phyloP scores from a whole-genome alignment of 192 early-diverging fungal genomes.

The Rhizophagus sp. region DNA sequence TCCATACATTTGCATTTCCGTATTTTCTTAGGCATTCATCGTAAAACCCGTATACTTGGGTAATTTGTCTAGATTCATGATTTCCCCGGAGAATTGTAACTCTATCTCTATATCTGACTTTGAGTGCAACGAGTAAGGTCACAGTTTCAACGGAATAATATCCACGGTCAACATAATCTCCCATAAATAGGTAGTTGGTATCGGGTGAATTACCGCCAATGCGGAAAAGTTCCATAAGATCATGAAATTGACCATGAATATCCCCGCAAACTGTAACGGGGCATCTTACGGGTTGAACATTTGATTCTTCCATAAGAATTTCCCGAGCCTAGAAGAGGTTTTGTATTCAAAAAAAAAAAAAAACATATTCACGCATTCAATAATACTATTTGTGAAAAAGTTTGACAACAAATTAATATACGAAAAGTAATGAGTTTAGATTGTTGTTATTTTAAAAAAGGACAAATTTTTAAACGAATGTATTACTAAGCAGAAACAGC shows the following conservation, averaged over 20 bases:
- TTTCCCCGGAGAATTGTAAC: slow-evolving; percentile 98
- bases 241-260: slow-evolving; percentile 99
- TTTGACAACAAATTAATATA: background rate
- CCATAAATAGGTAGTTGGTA: slow-evolving; percentile 99
- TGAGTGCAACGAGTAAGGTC: slow-evolving; percentile 91
- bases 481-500: background rate
- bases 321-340: slow-evolving; percentile 87
- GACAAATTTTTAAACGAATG: background rate
- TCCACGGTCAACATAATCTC: slow-evolving; percentile 99
- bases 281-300: slow-evolving; percentile 96
- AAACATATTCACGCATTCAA: slow-evolving; percentile 30
- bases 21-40: slow-evolving; percentile 99
- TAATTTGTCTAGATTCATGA: slow-evolving; percentile 98
- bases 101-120: slow-evolving; percentile 87
- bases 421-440: background rate
- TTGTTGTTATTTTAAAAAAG: background rate
- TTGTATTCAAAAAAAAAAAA: slow-evolving; percentile 35
- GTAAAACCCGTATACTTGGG: slow-evolving; percentile 99
- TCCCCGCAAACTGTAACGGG: slow-evolving; percentile 99
- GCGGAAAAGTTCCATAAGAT: slow-evolving; percentile 94
- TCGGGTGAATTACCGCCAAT: slow-evolving; percentile 96
- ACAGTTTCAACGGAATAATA: slow-evolving; percentile 99
- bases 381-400: background rate
- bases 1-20: slow-evolving; percentile 98
- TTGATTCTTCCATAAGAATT: slow-evolving; percentile 93